Conservation (phyloP, 208 protist genomes). For the Wallacemonas sp. region DNA sequence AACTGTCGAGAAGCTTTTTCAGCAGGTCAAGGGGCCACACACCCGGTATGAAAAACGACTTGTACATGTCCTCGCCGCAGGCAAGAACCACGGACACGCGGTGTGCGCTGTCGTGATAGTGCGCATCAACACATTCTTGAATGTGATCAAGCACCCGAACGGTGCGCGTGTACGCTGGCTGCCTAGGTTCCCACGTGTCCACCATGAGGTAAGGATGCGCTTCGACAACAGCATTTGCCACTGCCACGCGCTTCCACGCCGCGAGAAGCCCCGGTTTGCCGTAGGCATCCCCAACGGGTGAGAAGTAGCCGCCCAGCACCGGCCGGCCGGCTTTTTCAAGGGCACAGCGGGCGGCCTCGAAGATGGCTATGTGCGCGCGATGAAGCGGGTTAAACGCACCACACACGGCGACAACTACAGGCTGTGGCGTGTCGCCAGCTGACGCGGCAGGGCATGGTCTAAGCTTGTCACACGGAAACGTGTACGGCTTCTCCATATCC, state of each 20-base stretch:
- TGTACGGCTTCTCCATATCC: slow-evolving; percentile 12
- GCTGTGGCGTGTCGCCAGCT: slow-evolving; percentile 11
- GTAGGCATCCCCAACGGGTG: slow-evolving; percentile 77
- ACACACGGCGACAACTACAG: slow-evolving; percentile 64
- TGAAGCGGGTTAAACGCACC: slow-evolving; percentile 87
- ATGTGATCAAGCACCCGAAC: slow-evolving; percentile 65
- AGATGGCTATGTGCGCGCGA: slow-evolving; percentile 63
- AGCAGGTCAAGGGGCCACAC: slow-evolving; percentile 69
- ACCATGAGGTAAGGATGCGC: slow-evolving; percentile 46
- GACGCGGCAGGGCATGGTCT: slow-evolving; percentile 17
- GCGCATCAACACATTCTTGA: slow-evolving; percentile 38
- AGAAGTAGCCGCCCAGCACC: slow-evolving; percentile 80
- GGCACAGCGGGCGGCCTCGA: slow-evolving; percentile 32
- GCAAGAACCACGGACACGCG: slow-evolving; percentile 47
- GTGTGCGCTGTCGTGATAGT: slow-evolving; percentile 42
- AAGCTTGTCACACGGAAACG: slow-evolving; percentile 38
- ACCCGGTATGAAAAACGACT: slow-evolving; percentile 59
- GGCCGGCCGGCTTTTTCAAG: slow-evolving; percentile 8
- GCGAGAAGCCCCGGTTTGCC: slow-evolving; percentile 54
- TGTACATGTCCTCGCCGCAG: slow-evolving; percentile 79
- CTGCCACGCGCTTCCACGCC: slow-evolving; percentile 32
- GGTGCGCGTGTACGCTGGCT: slow-evolving; percentile 62
- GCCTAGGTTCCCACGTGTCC: slow-evolving; percentile 77
- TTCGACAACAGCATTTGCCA: slow-evolving; percentile 21
- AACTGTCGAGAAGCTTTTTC: slow-evolving; percentile 46